Percentiles rank a stretch among this genome's conserved stretches.
Evolutionary conservation across 495 filamentous ascomycete species (phyloP).

Genomic region (Pyrenopolyporus hunteri): DNA sequence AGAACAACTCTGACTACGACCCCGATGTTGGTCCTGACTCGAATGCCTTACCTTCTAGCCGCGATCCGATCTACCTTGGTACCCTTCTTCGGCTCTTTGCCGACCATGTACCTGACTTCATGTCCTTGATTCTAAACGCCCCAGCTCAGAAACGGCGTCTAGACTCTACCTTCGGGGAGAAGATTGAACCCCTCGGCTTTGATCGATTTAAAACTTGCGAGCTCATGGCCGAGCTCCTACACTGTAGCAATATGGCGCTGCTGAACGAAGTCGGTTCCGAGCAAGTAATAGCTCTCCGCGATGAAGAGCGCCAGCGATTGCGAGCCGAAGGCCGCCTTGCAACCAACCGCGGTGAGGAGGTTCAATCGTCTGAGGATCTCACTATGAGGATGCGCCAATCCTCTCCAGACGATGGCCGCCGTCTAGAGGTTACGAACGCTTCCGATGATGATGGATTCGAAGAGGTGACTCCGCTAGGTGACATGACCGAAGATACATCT

Average conservation of each 20-base stretch:
- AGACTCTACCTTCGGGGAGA: slow-evolving; percentile 78
- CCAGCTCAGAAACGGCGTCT: slow-evolving; percentile 51
- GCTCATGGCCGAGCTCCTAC: slow-evolving; percentile 95
- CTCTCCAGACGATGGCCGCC: slow-evolving; percentile 55
- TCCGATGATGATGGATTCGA: slow-evolving; percentile 95
- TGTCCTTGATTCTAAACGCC: slow-evolving; percentile 83
- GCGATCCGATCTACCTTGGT: slow-evolving; percentile 96
- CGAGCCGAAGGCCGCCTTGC: slow-evolving; percentile 69
- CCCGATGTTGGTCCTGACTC: slow-evolving; percentile 81
- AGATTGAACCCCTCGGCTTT: slow-evolving; percentile 94
- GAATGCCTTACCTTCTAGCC: slow-evolving; percentile 76
- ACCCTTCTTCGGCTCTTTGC: slow-evolving; percentile 91
- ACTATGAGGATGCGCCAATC: slow-evolving; percentile 55
- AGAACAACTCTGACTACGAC: slow-evolving; percentile 99
- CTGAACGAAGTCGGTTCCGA: slow-evolving; percentile 94
- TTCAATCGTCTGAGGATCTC: slow-evolving; percentile 50
- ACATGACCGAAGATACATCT: slow-evolving; percentile 66
- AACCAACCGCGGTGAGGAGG: slow-evolving; percentile 45
- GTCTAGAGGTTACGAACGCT: slow-evolving; percentile 73
- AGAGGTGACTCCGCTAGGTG: slow-evolving; percentile 76
- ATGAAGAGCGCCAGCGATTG: slow-evolving; percentile 79
- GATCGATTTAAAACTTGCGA: slow-evolving; percentile 99
- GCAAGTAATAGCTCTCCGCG: slow-evolving; percentile 78
- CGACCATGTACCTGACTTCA: slow-evolving; percentile 90
- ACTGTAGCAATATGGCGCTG: slow-evolving; percentile 98